phyloP scores from a whole-genome alignment of 2,329 filamentous ascomycete genomes.

The Macrophomina phaseolina region DNA sequence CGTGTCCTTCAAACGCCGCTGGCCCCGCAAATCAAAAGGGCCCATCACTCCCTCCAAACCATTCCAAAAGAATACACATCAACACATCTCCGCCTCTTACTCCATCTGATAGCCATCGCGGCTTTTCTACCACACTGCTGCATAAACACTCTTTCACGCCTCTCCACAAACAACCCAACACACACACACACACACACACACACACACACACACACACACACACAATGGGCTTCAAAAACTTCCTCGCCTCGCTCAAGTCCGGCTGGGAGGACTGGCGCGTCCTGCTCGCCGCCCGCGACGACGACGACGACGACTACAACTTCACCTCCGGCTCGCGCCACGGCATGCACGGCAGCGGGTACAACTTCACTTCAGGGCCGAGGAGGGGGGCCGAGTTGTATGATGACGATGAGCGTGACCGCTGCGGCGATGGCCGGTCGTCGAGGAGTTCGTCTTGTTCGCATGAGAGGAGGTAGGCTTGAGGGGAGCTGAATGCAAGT shows the following conservation, averaged over 20 bases:
- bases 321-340: constrained; percentile 34
- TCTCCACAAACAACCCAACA: background rate
- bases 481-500: too few species aligned
- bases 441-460: background rate
- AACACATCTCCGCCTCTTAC: background rate
- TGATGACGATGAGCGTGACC: background rate
- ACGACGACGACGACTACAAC: constrained; percentile 45
- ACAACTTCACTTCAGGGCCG: constrained; percentile 40
- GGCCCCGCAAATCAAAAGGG: background rate
- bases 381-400: constrained; percentile 27
- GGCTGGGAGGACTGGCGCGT: constrained; percentile 27
- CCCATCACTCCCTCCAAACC: background rate
- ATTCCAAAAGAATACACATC: background rate
- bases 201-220: background rate
- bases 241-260: constrained; percentile 19
- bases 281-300: constrained; percentile 39
- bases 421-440: background rate
- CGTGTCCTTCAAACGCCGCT: constrained; percentile 3
- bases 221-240: constrained; percentile 17
- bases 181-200: background rate
- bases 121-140: background rate
- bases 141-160: too few species aligned
- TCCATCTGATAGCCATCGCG: background rate
- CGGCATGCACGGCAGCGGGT: constrained; percentile 23
- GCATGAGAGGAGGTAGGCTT: background rate